Evolutionary conservation across 2,329 filamentous ascomycete genomes (phyloP), one percentile per base, ranked within the genome.

Genomic region (Bretziella fagacearum): DNA sequence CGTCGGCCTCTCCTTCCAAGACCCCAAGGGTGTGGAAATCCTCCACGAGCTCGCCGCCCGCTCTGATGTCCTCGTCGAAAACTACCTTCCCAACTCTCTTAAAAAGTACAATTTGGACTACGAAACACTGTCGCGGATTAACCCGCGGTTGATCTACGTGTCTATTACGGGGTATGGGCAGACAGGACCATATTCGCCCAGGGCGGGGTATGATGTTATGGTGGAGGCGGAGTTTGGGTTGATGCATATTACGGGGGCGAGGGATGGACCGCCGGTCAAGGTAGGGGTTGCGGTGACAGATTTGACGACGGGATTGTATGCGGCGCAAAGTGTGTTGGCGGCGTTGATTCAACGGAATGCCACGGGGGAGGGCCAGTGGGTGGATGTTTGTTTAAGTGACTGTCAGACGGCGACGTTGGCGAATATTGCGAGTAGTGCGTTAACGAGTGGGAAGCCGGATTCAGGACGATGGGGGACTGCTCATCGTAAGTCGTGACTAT

Each of bases 121-220:
- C 56, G 77, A 80, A 22, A 84, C 81, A 0, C 63, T 98, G 1
- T 74, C 71, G 44, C 73, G 77, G 54, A 79, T 95, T 59, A 96
- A 96, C 58, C 87, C 89, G 0, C 66, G 70, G 4, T 69, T 98
- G 40, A 84, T 98, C 54, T 98, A 98, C 59, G 86, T 89, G 11
- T 94, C 85, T 55, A 93, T 98, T 56, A 98, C 91, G 0, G 91
- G 91, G 1, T 98, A 96, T 58, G 91, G 91, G 2, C 91, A 98
- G 60, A 94, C 84, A 1, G 91, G 91, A 0, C 91, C 91, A 0
- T 94, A 93, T 62, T 77, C 80, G 4, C 74, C 78, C 53, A 74
- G 91, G 11, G 86, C 91, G 3, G 91, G 91, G 3, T 98, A 98
- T 68, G 91, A 98, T 63, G 91, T 98, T 55, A 98, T 98, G 89